phyloP scores from a whole-genome alignment of 345 rosid species.

The Limnanthes douglasii region DNA sequence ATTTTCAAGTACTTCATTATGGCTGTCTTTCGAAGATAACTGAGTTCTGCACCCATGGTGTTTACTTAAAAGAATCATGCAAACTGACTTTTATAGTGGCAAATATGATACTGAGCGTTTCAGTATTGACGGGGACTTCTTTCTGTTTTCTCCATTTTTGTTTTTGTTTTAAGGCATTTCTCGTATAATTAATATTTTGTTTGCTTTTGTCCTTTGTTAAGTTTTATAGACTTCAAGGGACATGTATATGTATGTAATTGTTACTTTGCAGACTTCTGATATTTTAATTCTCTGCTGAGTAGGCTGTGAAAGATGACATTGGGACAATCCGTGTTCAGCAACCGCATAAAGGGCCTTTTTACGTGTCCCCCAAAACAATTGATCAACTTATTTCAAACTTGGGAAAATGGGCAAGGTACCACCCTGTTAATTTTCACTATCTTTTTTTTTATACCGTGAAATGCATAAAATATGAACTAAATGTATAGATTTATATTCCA shows the following conservation, averaged over 20 bases:
- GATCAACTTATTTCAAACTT: constrained; percentile 67
- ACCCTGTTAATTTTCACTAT: neutral
- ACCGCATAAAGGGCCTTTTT: constrained; percentile 75
- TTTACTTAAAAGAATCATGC: too few relatives aligned
- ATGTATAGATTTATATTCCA: constrained; percentile 14
- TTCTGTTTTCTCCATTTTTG: too few relatives aligned
- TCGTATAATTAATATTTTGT: too few relatives aligned
- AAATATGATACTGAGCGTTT: too few relatives aligned
- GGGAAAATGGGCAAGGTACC: constrained; percentile 80
- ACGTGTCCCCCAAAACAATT: constrained; percentile 46
- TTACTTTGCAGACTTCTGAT: neutral
- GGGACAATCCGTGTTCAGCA: constrained; percentile 64
- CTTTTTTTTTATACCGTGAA: neutral
- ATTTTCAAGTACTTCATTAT: too few relatives aligned
- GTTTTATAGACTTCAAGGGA: neutral
- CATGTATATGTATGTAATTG: neutral
- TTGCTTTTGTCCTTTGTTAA: too few relatives aligned
- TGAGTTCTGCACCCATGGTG: too few relatives aligned
- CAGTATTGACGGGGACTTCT: too few relatives aligned
- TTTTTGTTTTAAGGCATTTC: too few relatives aligned
- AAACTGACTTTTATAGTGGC: too few relatives aligned
- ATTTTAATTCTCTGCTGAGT: too few relatives aligned
- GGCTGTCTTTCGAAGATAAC: too few relatives aligned
- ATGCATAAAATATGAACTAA: constrained; percentile 4
- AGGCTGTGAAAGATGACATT: constrained; percentile 79